These are phyloP conservation scores for Cladobotryum protrusum DNA, from an alignment of 2,329 filamentous ascomycete genomes.

Conservation along the genomic window DNA sequence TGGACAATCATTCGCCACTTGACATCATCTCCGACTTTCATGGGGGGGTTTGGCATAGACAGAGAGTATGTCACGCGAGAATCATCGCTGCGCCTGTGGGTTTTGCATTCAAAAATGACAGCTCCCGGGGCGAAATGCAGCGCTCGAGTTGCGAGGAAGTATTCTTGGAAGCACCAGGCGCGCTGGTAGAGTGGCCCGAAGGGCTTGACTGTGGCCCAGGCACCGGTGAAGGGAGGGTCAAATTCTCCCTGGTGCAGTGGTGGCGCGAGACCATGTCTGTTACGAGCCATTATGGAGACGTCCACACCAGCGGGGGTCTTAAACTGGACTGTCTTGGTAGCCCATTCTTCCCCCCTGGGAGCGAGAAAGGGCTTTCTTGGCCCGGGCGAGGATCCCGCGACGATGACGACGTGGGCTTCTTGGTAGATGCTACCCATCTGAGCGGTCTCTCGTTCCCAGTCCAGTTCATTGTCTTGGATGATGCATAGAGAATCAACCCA, in stretches of 20 bases:
- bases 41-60: background rate
- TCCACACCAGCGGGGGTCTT: background rate
- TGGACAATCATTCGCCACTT: conserved; percentile 3
- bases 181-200: conserved; percentile 4
- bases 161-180: conserved; percentile 3
- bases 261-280: background rate
- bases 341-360: conserved; percentile 3
- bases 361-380: background rate
- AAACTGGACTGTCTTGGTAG: conserved; percentile 1
- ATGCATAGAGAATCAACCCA: conserved; percentile 8
- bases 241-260: background rate
- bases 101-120: background rate
- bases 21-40: background rate
- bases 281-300: conserved; percentile 1
- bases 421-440: conserved; percentile 1
- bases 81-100: background rate
- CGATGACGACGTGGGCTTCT: conserved; percentile 4
- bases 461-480: background rate
- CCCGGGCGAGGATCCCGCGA: background rate
- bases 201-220: background rate
- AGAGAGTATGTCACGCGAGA: background rate
- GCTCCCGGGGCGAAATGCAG: background rate
- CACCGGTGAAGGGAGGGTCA: background rate
- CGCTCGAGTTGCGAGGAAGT: background rate
- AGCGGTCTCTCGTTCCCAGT: background rate